Evolutionary conservation across 805 yeast genomes (phyloP).

Genomic region (Candida sithepensis): DNA sequence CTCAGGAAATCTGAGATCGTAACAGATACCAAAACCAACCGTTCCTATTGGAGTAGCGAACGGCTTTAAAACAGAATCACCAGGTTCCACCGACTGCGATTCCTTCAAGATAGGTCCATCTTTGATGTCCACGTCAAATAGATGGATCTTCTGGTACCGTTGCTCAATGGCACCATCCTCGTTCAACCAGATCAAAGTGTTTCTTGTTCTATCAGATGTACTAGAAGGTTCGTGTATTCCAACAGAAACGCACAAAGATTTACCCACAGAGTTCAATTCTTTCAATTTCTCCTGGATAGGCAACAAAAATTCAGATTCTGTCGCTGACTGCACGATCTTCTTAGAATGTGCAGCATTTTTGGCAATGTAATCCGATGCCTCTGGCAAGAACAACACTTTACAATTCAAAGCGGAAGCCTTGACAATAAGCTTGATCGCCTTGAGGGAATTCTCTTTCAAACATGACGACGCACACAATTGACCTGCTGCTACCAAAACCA

Average conservation of each 20-base stretch:
- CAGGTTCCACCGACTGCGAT: slow-evolving; percentile 79
- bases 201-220: slow-evolving; percentile 49
- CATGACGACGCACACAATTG: slow-evolving; percentile 77
- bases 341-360: slow-evolving; percentile 63
- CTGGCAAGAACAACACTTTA: slow-evolving; percentile 79
- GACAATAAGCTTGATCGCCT: slow-evolving; percentile 57
- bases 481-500: slow-evolving; percentile 75
- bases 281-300: slow-evolving; percentile 46
- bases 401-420: slow-evolving; percentile 61
- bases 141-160: slow-evolving; percentile 79
- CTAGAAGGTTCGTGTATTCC: slow-evolving; percentile 84
- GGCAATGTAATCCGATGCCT: slow-evolving; percentile 88
- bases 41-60: slow-evolving; percentile 58
- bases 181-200: slow-evolving; percentile 70
- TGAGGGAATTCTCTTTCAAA: slow-evolving; percentile 53
- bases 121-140: slow-evolving; percentile 82
- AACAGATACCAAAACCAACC: slow-evolving; percentile 74
- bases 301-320: slow-evolving; percentile 37
- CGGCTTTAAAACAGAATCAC: slow-evolving; percentile 49
- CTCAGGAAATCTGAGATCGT: slow-evolving; percentile 87
- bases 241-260: slow-evolving; percentile 63
- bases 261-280: slow-evolving; percentile 35
- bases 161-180: slow-evolving; percentile 61
- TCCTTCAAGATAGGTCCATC: slow-evolving; percentile 81
- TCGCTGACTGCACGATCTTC: slow-evolving; percentile 48